Percentiles rank a stretch among this genome's conserved stretches.
phyloP scores from a whole-genome alignment of 805 yeast genomes.

The Candida easanensis region DNA sequence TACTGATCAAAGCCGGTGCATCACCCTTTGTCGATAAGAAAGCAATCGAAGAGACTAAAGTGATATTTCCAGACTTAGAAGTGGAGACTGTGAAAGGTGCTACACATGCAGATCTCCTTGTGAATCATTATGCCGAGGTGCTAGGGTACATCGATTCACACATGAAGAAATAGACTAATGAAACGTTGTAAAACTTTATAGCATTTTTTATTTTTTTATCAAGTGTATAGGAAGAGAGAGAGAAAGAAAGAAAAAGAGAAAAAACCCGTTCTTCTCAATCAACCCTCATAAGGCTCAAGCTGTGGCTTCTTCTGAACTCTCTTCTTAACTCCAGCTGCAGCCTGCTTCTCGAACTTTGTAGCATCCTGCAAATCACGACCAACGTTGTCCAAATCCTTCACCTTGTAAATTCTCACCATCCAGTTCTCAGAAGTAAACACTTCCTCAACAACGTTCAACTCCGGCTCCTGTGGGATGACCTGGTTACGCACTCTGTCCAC shows the following conservation, averaged over 20 bases:
- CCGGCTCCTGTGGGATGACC: constrained; percentile 54
- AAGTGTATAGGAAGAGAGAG: no score
- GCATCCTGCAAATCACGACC: constrained; percentile 76
- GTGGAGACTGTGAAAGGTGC: constrained; percentile 2
- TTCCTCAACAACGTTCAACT: constrained; percentile 81
- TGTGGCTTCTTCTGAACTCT: constrained; percentile 49
- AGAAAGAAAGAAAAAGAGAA: no score
- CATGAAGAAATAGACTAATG: neutral
- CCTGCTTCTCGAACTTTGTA: constrained; percentile 46
- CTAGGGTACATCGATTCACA: neutral
- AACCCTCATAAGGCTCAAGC: constrained; percentile 34
- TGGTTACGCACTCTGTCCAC: constrained; percentile 89
- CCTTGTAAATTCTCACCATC: constrained; percentile 92
- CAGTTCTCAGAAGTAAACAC: constrained; percentile 95
- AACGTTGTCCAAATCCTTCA: constrained; percentile 80
- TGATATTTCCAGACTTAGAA: constrained; percentile 4
- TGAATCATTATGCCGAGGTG: constrained; percentile 6
- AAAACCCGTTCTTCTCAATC: neutral
- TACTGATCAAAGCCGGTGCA: constrained; percentile 42
- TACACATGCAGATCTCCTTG: constrained; percentile 10
- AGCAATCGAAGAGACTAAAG: constrained; percentile 12
- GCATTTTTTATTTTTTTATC: neutral
- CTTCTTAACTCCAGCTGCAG: constrained; percentile 34
- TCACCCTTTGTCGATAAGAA: constrained; percentile 40
- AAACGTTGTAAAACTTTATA: neutral